These are phyloP conservation scores for Nyssa sinensis DNA, from an alignment of 148 eudicot genomes.

Conservation along the genomic window DNA sequence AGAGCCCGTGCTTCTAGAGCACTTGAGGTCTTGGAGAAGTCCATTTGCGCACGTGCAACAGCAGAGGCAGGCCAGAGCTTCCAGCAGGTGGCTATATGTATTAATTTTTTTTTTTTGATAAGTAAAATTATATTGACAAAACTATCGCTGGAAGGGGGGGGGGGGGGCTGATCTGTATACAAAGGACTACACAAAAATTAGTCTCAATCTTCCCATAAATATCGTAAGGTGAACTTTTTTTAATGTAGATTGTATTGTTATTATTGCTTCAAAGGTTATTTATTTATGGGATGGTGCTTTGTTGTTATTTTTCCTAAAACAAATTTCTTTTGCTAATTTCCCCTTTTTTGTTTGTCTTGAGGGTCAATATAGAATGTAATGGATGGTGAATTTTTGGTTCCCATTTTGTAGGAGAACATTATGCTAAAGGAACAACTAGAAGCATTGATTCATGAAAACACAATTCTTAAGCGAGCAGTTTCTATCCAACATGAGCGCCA, in stretches of 20 bases:
- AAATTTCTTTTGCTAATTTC: not conserved
- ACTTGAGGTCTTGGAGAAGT: slow-evolving; percentile 75
- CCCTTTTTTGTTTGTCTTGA: not conserved
- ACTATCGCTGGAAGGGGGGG: too few species aligned
- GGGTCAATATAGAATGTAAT: not conserved
- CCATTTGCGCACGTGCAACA: slow-evolving; percentile 47
- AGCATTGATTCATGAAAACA: slow-evolving; percentile 61
- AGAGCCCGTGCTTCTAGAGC: slow-evolving; percentile 68
- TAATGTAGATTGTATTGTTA: not conserved
- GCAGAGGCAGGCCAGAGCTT: slow-evolving; percentile 46
- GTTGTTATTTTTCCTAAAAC: not conserved
- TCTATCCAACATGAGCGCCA: slow-evolving; percentile 85
- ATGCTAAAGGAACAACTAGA: slow-evolving; percentile 66
- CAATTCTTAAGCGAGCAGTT: slow-evolving; percentile 75
- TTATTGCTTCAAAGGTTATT: not conserved
- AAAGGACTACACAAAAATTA: too few species aligned
- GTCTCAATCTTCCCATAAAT: too few species aligned
- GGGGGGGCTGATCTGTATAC: too few species aligned
- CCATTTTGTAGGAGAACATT: slow-evolving; percentile 48
- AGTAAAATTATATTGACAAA: too few species aligned
- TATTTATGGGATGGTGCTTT: not conserved
- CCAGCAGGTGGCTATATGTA: slow-evolving; percentile 49
- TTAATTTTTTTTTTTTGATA: too few species aligned
- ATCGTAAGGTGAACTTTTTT: not conserved
- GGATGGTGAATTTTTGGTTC: slow-evolving; percentile 5